phyloP scores from a whole-genome alignment of 169 alveolate species.

The Eimeria acervulina region DNA sequence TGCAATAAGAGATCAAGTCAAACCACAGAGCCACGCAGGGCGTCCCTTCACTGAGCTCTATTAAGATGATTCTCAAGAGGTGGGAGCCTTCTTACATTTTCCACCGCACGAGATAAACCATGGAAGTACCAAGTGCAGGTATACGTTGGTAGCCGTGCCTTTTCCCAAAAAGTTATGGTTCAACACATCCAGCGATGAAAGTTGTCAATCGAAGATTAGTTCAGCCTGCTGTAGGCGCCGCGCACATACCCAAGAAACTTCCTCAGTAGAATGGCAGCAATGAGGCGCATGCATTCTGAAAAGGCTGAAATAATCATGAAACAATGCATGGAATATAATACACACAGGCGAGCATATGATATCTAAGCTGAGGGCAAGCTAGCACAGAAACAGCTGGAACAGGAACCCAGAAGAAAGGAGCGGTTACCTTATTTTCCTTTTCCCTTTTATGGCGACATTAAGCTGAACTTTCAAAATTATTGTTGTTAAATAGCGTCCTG shows the following conservation, averaged over 20 bases:
- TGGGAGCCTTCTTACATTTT: not conserved
- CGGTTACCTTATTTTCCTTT: not conserved
- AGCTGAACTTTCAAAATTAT: not conserved
- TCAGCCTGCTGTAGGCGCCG: not conserved
- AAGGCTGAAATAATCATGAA: not conserved
- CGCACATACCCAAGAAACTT: not conserved
- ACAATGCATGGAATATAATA: not conserved
- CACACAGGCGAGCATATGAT: not conserved
- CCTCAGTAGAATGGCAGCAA: not conserved
- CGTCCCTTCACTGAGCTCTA: no score
- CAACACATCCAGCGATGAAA: not conserved
- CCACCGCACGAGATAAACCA: not conserved
- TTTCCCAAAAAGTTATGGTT: not conserved
- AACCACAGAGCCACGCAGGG: no score
- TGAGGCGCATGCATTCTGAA: not conserved
- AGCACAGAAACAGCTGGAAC: not conserved
- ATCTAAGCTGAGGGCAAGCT: no score
- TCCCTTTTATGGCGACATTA: not conserved
- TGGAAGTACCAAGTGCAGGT: not conserved
- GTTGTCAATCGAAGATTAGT: not conserved
- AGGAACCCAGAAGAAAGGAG: not conserved
- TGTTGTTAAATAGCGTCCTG: not conserved
- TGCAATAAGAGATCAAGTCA: no score
- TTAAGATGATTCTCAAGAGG: not conserved
- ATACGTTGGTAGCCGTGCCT: not conserved